Base-by-base conservation (phyloP, 345 rosid species). In the Euphorbia pulcherrima region DNA sequence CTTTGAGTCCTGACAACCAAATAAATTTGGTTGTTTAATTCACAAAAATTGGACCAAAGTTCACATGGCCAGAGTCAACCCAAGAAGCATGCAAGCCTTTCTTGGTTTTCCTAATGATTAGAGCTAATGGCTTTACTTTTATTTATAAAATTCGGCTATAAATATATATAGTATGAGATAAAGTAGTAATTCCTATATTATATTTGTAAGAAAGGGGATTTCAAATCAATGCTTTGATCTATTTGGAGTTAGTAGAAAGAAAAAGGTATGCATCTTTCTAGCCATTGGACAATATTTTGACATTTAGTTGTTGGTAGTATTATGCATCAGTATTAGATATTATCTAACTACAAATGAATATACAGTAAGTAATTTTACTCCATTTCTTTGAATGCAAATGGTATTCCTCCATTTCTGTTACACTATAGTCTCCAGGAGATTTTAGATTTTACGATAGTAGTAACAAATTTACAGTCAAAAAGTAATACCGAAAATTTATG, bases 371-470 rank as follows among this genome's bases (percentile, higher is more conserved):
- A 23, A 78, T 80, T 75, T 39, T 64, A 47, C 46, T 56, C 75
- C 37, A 78, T 78, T 5, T 78, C 84, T 50, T 60, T 40, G 33
- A 81, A 58, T 53, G 60, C 35, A 53, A 78, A 81, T 63, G 56
- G 35, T 28, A 78, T 20, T 9, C 84, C 82, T 9, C 78, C 84
- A 0, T 2, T 28, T 70, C 46, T 60, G 30, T 2, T 28, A 18
- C 74, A 81, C 16, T 64, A 33, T 8, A 73, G 73, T 55, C 77
- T 67, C 11, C 57, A 50, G 24, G 1, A 50, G 20, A n/a, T n/a
- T n/a, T n/a, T n/a, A n/a, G n/a, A n/a, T n/a, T n/a, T n/a, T n/a
- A n/a, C n/a, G n/a, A n/a, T n/a, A n/a, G n/a, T n/a, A n/a, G n/a
- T n/a, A n/a, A n/a, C n/a, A n/a, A n/a, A n/a, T n/a, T n/a, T n/a